phyloP scores from a whole-genome alignment of 169 alveolate species.

The Toxoplasma gondii region DNA sequence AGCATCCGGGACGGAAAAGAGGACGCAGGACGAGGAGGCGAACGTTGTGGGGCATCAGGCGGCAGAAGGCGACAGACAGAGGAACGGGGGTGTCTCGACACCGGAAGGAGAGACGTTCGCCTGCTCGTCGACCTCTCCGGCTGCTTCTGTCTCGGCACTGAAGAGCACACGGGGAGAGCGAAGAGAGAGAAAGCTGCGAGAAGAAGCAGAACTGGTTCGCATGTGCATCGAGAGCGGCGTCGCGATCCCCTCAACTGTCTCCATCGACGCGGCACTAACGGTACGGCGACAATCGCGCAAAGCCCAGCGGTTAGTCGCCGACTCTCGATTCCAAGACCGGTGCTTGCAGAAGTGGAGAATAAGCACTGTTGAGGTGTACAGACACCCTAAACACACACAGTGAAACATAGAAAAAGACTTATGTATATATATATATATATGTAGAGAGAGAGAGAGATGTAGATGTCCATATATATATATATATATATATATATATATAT shows the following conservation, averaged over 20 bases:
- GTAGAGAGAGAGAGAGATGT: too few relatives aligned
- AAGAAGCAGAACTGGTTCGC: conserved; percentile 39
- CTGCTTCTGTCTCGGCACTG: background rate
- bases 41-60: background rate
- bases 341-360: background rate
- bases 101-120: background rate
- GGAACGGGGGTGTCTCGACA: background rate
- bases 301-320: background rate
- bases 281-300: background rate
- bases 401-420: too few relatives aligned
- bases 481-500: too few relatives aligned
- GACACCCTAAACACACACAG: too few relatives aligned
- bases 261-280: conserved; percentile 58
- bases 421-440: too few relatives aligned
- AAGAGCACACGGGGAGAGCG: background rate
- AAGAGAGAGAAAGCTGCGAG: background rate
- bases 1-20: background rate
- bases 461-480: too few relatives aligned
- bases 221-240: conserved; percentile 61
- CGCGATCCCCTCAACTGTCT: conserved; percentile 49
- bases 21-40: background rate
- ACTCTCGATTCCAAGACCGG: background rate
- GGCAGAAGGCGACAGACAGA: background rate
- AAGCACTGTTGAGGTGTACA: background rate
- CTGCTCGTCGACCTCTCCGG: background rate